Evolutionary conservation across 148 eudicot genomes (phyloP), one percentile per base, ranked within the genome.

Genomic region (Hydrangea macrophylla): DNA sequence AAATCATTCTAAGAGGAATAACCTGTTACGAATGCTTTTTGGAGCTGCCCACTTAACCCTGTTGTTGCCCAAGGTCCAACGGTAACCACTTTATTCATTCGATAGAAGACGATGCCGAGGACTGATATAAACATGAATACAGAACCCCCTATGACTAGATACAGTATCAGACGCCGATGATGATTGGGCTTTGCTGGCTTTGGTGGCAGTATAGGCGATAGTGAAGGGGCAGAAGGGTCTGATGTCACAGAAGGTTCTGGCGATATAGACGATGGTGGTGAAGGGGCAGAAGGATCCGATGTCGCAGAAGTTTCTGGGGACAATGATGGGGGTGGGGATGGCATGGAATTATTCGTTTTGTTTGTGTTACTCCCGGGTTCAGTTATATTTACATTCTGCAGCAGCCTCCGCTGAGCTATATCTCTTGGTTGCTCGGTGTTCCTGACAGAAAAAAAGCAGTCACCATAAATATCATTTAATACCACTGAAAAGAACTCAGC

Each of bases 61-160:
- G 96, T 85, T n/a, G n/a, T n/a, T 17, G 83, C 86, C 97, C 97
- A 92, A 28, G 97, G 97, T 70, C 75, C 85, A 39, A 89, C 86
- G 32, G 89, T 72, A 61, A 77, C 87, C 64, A 82, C 72, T 75
- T 80, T 87, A 73, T 74, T 80, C 20, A 69, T 77, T 69, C 84
- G 78, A 63, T 81, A 83, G 58, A 80, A 32, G 30, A 80, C 10
- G 51, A 88, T 13, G 32, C 71, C 81, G 33, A 78, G 28, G 1
- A 58, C 79, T 9, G 75, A 44, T 55, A 84, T n/a, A 50, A 82
- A 60, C 10, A 84, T 35, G 33, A 86, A 63, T 17, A 65, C 25
- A 33, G 78, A 80, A 63, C 75, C 85, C 13, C 88, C 86, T 62
- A 73, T 60, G 48, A 74, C 62, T 51, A 71, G 55, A 32, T 76